Evolutionary conservation across 2,329 filamentous ascomycete species (phyloP), one percentile per base, ranked within the genome.

Genomic region (Pyrenophora graminea): DNA sequence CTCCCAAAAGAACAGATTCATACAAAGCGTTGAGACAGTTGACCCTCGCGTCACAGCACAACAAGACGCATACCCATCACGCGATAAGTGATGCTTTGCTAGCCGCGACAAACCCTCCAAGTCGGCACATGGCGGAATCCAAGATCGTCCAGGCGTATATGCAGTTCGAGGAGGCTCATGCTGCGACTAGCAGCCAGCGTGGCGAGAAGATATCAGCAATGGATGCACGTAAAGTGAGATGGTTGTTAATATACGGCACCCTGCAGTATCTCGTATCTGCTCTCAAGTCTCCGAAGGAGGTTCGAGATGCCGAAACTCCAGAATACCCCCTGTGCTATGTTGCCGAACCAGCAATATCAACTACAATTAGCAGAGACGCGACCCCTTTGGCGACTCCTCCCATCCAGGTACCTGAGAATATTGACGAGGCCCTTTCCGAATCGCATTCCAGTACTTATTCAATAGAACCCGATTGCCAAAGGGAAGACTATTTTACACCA

Each of bases 151-250:
- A 80, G 45, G 84, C 85, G 1, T 94, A 91, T 63, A 79, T 83
- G 3, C 78, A 77, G 2, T 93, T 92, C 48, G 90, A 94, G 64
- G 82, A 84, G 45, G 79, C 84, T 6, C 77, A 80, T 2, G 74
- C 63, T 34, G 53, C 76, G 17, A 85, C 81, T 53, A 47, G 76
- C 15, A 84, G 81, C 56, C 74, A 76, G 0, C 59, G 60, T 15
- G 82, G 87, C 51, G 84, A 82, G 49, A 85, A 83, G 63, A 67
- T 87, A 1, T 80, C 82, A 0, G 74, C 84, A 9, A 76, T 80
- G 7, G 89, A 93, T 56, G 88, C 84, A 1, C 84, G 90, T 34
- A 92, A 91, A 70, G 82, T 91, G 13, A 81, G 89, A 33, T 94
- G 89, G 89, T 82, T 92, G 25, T 68, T 92, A 31, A 80, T 93